Evolutionary conservation across 495 filamentous ascomycete species (phyloP).

Genomic region (Talaromyces ruber): DNA sequence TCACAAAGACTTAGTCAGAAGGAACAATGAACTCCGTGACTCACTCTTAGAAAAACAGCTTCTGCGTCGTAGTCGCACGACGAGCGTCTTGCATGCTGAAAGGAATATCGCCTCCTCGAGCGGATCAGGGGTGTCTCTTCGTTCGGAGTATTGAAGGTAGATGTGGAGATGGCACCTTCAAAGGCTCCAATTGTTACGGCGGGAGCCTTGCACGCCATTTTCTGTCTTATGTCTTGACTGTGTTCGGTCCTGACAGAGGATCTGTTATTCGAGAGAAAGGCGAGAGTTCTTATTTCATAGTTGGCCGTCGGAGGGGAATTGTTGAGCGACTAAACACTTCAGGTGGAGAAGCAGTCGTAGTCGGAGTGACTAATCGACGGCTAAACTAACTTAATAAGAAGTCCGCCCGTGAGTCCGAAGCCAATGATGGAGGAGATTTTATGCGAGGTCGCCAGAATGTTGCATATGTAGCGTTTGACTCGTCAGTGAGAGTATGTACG

Average conservation of each 20-base stretch:
- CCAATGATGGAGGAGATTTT: not conserved
- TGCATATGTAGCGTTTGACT: not conserved
- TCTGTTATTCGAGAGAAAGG: not conserved
- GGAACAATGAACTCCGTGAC: slow-evolving; percentile 1
- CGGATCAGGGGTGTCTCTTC: slow-evolving; percentile 31
- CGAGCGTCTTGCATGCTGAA: slow-evolving; percentile 47
- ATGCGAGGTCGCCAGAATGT: not conserved
- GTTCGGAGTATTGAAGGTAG: slow-evolving; percentile 22
- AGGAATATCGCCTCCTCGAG: slow-evolving; percentile 54
- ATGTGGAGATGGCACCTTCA: slow-evolving; percentile 21
- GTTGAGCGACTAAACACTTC: not conserved
- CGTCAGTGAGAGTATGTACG: not conserved
- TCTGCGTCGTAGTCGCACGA: slow-evolving; percentile 63
- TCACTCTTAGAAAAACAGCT: slow-evolving; percentile 55
- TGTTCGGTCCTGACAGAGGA: not conserved
- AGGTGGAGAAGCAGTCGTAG: not conserved
- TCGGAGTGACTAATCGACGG: not conserved
- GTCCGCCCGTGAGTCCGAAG: not conserved
- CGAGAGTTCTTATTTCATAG: not conserved
- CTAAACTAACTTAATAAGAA: not conserved
- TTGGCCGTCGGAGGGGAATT: not conserved
- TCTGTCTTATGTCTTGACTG: too few species aligned
- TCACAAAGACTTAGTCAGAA: slow-evolving; percentile 12
- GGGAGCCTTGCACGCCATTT: slow-evolving; percentile 38
- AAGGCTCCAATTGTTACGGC: slow-evolving; percentile 39